Conservation (phyloP, 2,329 filamentous ascomycete genomes). For the Penicillium sp. region DNA sequence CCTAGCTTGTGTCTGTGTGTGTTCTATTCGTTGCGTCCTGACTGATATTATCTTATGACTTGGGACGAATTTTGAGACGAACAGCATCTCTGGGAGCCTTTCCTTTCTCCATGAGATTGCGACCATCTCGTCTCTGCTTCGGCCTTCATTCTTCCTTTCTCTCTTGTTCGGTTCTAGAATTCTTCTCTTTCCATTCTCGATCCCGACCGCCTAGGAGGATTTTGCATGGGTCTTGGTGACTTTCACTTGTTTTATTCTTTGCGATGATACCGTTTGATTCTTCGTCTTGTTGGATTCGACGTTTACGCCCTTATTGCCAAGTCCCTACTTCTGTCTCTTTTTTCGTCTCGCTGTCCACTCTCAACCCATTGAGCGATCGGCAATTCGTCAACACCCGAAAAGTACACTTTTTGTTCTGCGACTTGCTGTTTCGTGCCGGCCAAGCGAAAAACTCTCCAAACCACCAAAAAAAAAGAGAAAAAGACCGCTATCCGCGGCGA, state of each 20-base stretch:
- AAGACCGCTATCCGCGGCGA: conserved; percentile 33
- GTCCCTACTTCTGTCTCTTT: conserved; percentile 12
- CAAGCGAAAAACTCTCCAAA: conserved; percentile 29
- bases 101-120: neutral
- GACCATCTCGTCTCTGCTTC: conserved; percentile 7
- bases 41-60: conserved; percentile 12
- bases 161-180: conserved; percentile 27
- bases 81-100: neutral
- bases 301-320: conserved; percentile 24
- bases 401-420: conserved; percentile 33
- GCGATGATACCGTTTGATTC: conserved; percentile 35
- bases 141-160: conserved; percentile 18
- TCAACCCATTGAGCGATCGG: conserved; percentile 35
- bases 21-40: conserved; percentile 9
- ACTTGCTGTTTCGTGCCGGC: conserved; percentile 29
- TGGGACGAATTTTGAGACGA: conserved; percentile 13
- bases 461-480: conserved; percentile 35
- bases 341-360: conserved; percentile 27
- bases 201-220: conserved; percentile 10
- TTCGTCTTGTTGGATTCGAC: conserved; percentile 23
- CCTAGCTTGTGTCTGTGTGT: neutral
- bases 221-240: conserved; percentile 20
- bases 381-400: conserved; percentile 32
- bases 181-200: conserved; percentile 22
- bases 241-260: conserved; percentile 6